Percentiles rank a stretch among this genome's conserved stretches.
Evolutionary conservation across 257 asterid species (phyloP).

Genomic region (Fraxinus pennsylvanica): DNA sequence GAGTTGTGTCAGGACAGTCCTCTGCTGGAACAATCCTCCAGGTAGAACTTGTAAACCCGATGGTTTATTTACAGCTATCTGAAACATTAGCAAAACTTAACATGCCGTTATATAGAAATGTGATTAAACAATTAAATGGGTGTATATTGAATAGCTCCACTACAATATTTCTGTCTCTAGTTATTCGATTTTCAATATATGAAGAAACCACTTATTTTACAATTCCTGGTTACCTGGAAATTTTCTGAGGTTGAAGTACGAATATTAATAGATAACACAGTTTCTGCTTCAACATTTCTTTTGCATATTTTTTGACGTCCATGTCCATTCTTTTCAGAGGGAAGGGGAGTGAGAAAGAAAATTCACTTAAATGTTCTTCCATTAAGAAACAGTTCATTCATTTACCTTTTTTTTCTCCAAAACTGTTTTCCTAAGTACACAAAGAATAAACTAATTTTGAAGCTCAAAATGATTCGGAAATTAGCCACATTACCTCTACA

Average conservation of each 20-base stretch:
- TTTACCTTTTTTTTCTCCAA: not conserved
- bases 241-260: not conserved
- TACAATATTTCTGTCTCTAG: conserved; percentile 1
- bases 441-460: not conserved
- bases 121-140: conserved; percentile 9
- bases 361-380: not conserved
- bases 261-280: conserved; percentile 1
- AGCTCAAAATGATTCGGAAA: conserved; percentile 17
- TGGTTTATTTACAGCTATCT: conserved; percentile 89
- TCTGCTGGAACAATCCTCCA: conserved; percentile 95
- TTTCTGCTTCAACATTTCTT: not conserved
- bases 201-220: not conserved
- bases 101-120: not conserved
- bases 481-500: conserved; percentile 7
- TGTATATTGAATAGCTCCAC: conserved; percentile 2
- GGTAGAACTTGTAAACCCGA: conserved; percentile 95
- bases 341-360: not conserved
- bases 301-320: not conserved
- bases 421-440: not conserved
- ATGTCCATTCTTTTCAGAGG: not conserved
- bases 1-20: conserved; percentile 88
- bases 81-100: conserved; percentile 31
- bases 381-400: no score
- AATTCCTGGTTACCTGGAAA: not conserved
- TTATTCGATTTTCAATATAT: not conserved